Conservation (phyloP, 164 flowering plant genomes). For the Berberis thunbergii region DNA sequence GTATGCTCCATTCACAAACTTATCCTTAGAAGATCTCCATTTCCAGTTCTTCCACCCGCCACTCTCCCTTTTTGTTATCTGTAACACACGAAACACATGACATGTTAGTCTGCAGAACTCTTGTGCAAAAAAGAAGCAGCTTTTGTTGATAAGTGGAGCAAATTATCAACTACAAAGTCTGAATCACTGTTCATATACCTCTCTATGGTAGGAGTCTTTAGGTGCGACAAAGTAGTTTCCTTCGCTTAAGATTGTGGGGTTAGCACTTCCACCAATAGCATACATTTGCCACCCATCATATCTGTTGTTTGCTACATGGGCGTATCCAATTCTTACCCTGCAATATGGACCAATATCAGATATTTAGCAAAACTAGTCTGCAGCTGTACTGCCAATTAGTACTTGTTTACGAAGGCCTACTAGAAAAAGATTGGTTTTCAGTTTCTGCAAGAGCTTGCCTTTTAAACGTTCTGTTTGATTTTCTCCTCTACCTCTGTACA, state of each 20-base stretch:
- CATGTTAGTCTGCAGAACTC: background rate
- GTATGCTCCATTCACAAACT: slow-evolving; percentile 63
- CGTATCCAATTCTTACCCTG: slow-evolving; percentile 62
- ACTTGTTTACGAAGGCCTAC: no score
- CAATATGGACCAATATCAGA: background rate
- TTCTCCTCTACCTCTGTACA: no score
- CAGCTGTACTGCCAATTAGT: background rate
- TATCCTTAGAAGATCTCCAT: slow-evolving; percentile 61
- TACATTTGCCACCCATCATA: slow-evolving; percentile 54
- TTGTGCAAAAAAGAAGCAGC: background rate
- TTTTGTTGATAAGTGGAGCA: background rate
- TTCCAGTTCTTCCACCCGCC: slow-evolving; percentile 60
- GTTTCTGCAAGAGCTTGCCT: no score
- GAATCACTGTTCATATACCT: slow-evolving; percentile 19
- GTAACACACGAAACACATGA: background rate
- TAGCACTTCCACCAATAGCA: slow-evolving; percentile 57
- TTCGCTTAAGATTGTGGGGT: slow-evolving; percentile 57
- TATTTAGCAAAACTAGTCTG: background rate
- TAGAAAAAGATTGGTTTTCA: no score
- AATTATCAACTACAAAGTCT: background rate
- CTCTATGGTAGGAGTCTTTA: slow-evolving; percentile 15
- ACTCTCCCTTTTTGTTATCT: slow-evolving; percentile 65
- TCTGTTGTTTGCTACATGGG: slow-evolving; percentile 58
- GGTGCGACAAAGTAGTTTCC: slow-evolving; percentile 47
- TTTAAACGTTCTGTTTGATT: no score